A percentile compares a stretch with the other conserved stretches of the same genome.
phyloP scores from a whole-genome alignment of 2,329 filamentous ascomycete species.

The Phialocephala subalpina region DNA sequence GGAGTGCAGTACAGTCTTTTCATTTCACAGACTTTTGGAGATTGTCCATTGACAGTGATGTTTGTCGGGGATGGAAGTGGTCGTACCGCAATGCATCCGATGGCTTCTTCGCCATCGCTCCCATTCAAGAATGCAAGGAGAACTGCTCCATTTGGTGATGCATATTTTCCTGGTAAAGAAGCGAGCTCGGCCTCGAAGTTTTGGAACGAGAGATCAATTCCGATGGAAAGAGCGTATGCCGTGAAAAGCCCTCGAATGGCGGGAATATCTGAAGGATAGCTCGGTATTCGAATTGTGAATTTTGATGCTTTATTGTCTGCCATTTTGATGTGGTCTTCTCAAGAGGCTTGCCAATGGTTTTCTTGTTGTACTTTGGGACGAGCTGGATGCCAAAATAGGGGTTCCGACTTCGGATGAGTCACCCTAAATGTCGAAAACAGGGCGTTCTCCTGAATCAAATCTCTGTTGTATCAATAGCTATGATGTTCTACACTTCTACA shows the following conservation, averaged over 20 bases:
- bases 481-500: neutral
- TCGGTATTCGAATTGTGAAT: neutral
- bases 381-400: neutral
- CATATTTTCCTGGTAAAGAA: conserved; percentile 62
- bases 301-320: neutral
- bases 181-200: conserved; percentile 60
- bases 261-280: conserved; percentile 50
- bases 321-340: neutral
- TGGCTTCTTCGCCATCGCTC: conserved; percentile 29
- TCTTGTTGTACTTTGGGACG: neutral
- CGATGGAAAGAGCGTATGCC: conserved; percentile 52
- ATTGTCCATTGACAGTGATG: neutral
- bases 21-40: conserved; percentile 52
- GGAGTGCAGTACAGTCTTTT: conserved; percentile 64
- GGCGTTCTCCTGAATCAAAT: neutral
- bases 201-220: conserved; percentile 64
- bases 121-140: conserved; percentile 51
- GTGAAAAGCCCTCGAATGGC: conserved; percentile 52
- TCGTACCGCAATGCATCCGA: conserved; percentile 61
- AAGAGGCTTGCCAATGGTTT: neutral
- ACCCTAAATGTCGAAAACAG: neutral
- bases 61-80: conserved; percentile 40
- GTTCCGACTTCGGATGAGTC: neutral
- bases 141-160: conserved; percentile 53
- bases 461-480: neutral